phyloP scores from a whole-genome alignment of 768 basidiomycete genomes.

The Leccinum aurantiacum region DNA sequence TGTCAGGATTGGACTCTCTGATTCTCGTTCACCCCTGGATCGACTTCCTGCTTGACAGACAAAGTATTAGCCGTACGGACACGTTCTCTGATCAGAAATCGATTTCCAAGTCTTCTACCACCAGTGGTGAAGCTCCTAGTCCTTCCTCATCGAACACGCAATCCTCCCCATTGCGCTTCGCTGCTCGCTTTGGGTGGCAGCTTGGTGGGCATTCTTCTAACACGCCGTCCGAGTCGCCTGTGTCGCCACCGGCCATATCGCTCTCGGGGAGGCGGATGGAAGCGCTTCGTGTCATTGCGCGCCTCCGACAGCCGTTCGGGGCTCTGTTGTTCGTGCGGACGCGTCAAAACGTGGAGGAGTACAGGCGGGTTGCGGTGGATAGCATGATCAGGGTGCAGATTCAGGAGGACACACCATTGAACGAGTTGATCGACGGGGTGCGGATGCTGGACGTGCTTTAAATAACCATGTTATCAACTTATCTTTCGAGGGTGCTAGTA shows the following conservation, averaged over 20 bases:
- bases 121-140: too few relatives aligned
- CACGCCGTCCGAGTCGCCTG: too few relatives aligned
- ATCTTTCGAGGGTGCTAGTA: too few relatives aligned
- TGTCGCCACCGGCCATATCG: too few relatives aligned
- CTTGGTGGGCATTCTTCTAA: too few relatives aligned
- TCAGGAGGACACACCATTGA: constrained; percentile 5
- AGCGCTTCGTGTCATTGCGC: constrained; percentile 3
- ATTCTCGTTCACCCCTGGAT: neutral
- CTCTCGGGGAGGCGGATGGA: neutral
- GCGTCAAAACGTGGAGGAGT: neutral
- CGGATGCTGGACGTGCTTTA: constrained; percentile 1
- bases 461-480: too few relatives aligned
- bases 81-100: too few relatives aligned
- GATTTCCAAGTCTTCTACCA: too few relatives aligned
- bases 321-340: constrained; percentile 6
- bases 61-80: neutral
- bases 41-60: neutral
- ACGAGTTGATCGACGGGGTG: constrained; percentile 1
- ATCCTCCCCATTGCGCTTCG: too few relatives aligned
- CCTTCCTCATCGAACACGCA: too few relatives aligned
- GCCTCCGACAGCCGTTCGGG: neutral
- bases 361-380: too few relatives aligned
- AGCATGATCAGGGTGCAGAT: constrained; percentile 8
- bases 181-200: too few relatives aligned
- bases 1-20: neutral